These are phyloP conservation scores for Sarocladium brachiariae DNA, from an alignment of 2,329 filamentous ascomycete species.

Conservation along the genomic window DNA sequence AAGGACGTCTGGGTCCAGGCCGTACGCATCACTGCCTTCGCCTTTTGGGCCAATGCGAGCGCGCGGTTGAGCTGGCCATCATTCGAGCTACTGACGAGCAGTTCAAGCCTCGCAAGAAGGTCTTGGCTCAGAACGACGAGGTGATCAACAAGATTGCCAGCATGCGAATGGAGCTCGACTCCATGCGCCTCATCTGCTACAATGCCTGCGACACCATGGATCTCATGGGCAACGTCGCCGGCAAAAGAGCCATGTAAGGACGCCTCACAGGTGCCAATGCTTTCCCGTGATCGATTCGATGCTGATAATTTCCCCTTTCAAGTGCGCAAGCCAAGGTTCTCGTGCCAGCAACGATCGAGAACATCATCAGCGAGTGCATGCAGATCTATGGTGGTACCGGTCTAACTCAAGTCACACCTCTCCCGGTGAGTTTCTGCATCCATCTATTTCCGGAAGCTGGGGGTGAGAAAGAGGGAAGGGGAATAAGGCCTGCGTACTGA, in stretches of 20 bases:
- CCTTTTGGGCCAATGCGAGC: slow-evolving; percentile 51
- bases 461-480: too few species aligned
- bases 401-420: slow-evolving; percentile 80
- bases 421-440: slow-evolving; percentile 28
- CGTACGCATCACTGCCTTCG: slow-evolving; percentile 74
- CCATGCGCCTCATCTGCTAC: slow-evolving; percentile 73
- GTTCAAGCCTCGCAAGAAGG: slow-evolving; percentile 79
- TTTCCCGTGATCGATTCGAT: neutral
- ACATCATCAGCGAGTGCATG: slow-evolving; percentile 84
- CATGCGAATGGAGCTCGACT: slow-evolving; percentile 82
- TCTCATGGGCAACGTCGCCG: slow-evolving; percentile 71
- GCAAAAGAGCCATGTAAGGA: slow-evolving; percentile 67
- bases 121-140: slow-evolving; percentile 73
- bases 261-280: neutral
- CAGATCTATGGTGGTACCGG: slow-evolving; percentile 83
- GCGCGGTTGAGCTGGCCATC: slow-evolving; percentile 81
- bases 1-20: slow-evolving; percentile 84
- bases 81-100: slow-evolving; percentile 77
- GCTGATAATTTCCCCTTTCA: neutral
- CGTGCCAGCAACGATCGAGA: slow-evolving; percentile 67
- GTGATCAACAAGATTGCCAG: slow-evolving; percentile 84
- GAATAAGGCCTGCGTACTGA: neutral
- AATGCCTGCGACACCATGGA: slow-evolving; percentile 90
- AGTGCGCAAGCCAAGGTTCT: slow-evolving; percentile 78
- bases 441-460: neutral